Base-by-base conservation (phyloP, 176 grass and related monocot genomes). In the Bothriochloa decipiens region DNA sequence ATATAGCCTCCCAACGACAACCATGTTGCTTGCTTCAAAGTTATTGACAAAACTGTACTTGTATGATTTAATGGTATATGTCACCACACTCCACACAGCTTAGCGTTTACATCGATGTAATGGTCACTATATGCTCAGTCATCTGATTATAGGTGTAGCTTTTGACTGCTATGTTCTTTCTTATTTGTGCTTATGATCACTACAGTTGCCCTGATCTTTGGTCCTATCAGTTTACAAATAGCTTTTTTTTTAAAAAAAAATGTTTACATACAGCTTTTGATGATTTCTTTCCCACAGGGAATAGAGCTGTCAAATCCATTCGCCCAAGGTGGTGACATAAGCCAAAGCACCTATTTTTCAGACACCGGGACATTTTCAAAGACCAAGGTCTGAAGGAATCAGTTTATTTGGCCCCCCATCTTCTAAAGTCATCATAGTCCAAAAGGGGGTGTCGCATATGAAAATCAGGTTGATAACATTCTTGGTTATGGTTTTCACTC, bases 291-390 rank as follows among this genome's bases (percentile, higher is more conserved):
- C 7, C 25, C 71, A 11, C 72, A 92, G 89, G 91, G 94, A 70
- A 88, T 92, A 76, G 94, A 97, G 65, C 80, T 97, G 53, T 84
- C 89, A 13, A 94, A 92, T 47, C 92, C 83, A 77, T 88, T 91
- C 29, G 76, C 83, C 67, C 80, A 84, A 29, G 88, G 67, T 50
- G 92, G 81, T 11, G 83, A 81, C 16, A 86, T 86, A 82, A 92
- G 76, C 6, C 70, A 92, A 55, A 94, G 89, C 85, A 92, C 94
- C 4, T 94, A 90, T 57, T 94, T 97, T 83, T 94, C 94, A 1
- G 89, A 92, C 72, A 89, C 81, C 0, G 87, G 91, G 8, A 90
- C 94, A 75, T 92, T 92, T 81, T 94, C 90, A 42, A 91, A 87
- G 72, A 92, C 94, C 81, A 90, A 83, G 68, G 55, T 25, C 23